Base-by-base conservation (phyloP, 257 asterid species). In the Jacaranda mimosifolia region DNA sequence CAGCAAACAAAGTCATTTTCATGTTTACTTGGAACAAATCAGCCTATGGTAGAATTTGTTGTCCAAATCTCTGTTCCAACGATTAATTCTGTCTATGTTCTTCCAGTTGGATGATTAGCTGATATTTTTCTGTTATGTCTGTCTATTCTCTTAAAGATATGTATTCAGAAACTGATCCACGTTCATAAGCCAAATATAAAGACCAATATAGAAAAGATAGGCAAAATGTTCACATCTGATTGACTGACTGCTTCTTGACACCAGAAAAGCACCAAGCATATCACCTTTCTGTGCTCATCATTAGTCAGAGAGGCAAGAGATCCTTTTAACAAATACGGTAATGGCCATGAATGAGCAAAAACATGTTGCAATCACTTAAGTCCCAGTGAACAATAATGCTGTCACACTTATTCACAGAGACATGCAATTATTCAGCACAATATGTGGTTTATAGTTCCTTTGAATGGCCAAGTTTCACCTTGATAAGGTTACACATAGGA, bases 131-230 rank as follows among this genome's bases (percentile, higher is more conserved):
- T 69, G 66, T 13, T n/a, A 49, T 13, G 17, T 17, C 45, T 26
- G 14, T 51, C 52, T 39, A 55, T 51, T 59, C 43, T 38, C 70
- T 62, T 69, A 32, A 77, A 43, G 14, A 64, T 46, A 42, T 7
- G 13, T 9, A 43, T 74, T 66, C 43, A 38, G 60, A 45, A 60
- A 71, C 68, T 13, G 38, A 68, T 72, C 46, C 21, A 75, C 63
- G 43, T 51, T 40, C 81, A 67, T 59, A 57, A 65, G 21, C 45
- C 39, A 59, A 65, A 70, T 48, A 57, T n/a, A 65, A 76, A 45
- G 4, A 36, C 17, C 43, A 72, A 13, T 46, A 46, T 18, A 39
- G 42, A 3, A 49, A 49, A 21, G n/a, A 17, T 7, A n/a, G 18
- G 36, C 32, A 26, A 59, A 15, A 38, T 12, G 38, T 49, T 59